Conservation (phyloP, 345 rosid genomes). For the Eucalyptus melliodora region DNA sequence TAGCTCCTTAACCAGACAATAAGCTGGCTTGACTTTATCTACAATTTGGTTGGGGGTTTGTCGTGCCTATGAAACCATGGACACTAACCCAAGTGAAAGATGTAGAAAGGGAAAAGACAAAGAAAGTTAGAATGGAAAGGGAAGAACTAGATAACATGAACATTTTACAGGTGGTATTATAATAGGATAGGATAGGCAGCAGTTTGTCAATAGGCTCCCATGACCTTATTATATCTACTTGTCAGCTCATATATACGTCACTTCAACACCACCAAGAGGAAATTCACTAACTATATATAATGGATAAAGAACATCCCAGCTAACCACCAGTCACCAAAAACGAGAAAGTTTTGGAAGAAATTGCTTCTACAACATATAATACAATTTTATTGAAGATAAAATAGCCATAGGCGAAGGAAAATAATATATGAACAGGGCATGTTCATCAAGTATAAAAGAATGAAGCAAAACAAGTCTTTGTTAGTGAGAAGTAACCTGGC, state of each 20-base stretch:
- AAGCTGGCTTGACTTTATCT: background rate
- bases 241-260: background rate
- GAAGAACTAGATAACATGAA: background rate
- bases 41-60: background rate
- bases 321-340: background rate
- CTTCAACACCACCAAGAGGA: background rate
- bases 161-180: background rate
- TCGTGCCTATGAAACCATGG: background rate
- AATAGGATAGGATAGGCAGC: background rate
- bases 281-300: background rate
- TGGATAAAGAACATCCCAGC: background rate
- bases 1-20: background rate
- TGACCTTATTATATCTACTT: background rate
- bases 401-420: background rate
- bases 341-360: background rate
- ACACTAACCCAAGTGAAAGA: background rate
- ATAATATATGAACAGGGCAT: background rate
- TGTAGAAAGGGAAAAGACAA: background rate
- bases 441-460: background rate
- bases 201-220: background rate
- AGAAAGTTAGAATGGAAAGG: background rate
- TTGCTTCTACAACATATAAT: background rate
- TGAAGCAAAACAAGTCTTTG: background rate
- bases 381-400: background rate
- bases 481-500: constrained; percentile 43